These are phyloP conservation scores for Candida ponderosae DNA, from an alignment of 805 yeast species.

Conservation along the genomic window DNA sequence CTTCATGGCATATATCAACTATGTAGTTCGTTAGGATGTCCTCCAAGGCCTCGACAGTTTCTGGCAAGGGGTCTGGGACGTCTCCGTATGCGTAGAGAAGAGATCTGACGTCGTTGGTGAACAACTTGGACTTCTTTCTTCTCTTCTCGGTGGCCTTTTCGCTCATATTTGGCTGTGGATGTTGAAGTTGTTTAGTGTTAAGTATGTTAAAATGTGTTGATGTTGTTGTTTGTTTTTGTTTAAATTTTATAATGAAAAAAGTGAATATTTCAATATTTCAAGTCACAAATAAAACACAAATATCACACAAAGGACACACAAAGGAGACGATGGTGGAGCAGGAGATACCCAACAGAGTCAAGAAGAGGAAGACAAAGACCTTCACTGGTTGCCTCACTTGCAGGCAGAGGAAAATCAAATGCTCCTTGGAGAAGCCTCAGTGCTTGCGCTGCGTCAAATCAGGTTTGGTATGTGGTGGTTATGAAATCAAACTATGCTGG, in stretches of 20 bases:
- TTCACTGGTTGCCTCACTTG: conserved; percentile 90
- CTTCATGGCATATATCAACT: conserved; percentile 51
- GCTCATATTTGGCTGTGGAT: too few relatives aligned
- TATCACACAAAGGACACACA: conserved; percentile 1
- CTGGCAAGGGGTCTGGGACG: conserved; percentile 55
- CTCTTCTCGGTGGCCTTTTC: conserved; percentile 9
- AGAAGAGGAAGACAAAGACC: conserved; percentile 48
- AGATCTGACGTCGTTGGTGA: conserved; percentile 45
- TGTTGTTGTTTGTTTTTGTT: not conserved
- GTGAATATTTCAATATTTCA: not conserved
- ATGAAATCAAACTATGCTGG: conserved; percentile 78
- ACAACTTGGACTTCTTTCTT: conserved; percentile 34
- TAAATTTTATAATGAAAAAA: too few relatives aligned
- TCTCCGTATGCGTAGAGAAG: conserved; percentile 70
- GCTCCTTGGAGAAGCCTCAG: conserved; percentile 64
- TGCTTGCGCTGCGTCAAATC: conserved; percentile 68
- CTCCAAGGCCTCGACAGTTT: conserved; percentile 58
- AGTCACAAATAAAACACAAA: too few relatives aligned
- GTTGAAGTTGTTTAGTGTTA: too few relatives aligned
- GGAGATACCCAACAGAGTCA: not conserved
- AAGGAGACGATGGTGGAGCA: not conserved
- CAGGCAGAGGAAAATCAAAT: conserved; percentile 69
- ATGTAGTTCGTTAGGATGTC: conserved; percentile 60
- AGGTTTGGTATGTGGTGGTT: conserved; percentile 70
- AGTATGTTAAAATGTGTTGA: conserved; percentile 10